Conservation (phyloP, 2,329 filamentous ascomycete genomes). For the Penicillium thymicola region DNA sequence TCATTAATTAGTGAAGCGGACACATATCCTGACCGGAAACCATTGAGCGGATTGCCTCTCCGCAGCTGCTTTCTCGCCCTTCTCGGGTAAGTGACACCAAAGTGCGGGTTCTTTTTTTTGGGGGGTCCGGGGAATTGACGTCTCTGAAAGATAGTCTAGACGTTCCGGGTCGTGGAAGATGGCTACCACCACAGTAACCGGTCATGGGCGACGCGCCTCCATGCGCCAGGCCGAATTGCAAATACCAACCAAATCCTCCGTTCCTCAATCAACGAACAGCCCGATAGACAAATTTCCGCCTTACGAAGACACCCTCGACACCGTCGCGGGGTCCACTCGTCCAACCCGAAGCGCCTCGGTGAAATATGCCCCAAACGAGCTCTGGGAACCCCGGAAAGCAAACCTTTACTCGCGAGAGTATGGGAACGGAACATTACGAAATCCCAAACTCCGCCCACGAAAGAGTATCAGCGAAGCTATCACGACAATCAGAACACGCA, state of each 20-base stretch:
- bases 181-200: slow-evolving; percentile 42
- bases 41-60: background rate
- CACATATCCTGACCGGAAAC: slow-evolving; percentile 4
- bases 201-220: slow-evolving; percentile 39
- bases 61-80: background rate
- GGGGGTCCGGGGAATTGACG: slow-evolving; percentile 1
- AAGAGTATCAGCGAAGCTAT: slow-evolving; percentile 91
- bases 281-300: slow-evolving; percentile 45
- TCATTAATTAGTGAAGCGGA: background rate
- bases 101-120: background rate
- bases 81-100: slow-evolving; percentile 5
- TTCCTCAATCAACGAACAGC: slow-evolving; percentile 32
- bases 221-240: slow-evolving; percentile 37
- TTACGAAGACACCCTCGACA: slow-evolving; percentile 37
- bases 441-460: slow-evolving; percentile 62
- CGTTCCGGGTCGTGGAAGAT: slow-evolving; percentile 24
- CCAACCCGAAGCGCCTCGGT: slow-evolving; percentile 25
- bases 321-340: slow-evolving; percentile 25
- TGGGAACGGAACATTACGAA: slow-evolving; percentile 33
- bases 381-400: slow-evolving; percentile 62
- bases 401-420: slow-evolving; percentile 46
- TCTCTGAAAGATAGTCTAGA: background rate
- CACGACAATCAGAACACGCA: slow-evolving; percentile 72
- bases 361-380: slow-evolving; percentile 44
- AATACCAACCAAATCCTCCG: slow-evolving; percentile 27